Percentiles rank a stretch among this genome's conserved stretches.
Evolutionary conservation across 148 eudicot species (phyloP).

Genomic region (Hydrangea macrophylla): DNA sequence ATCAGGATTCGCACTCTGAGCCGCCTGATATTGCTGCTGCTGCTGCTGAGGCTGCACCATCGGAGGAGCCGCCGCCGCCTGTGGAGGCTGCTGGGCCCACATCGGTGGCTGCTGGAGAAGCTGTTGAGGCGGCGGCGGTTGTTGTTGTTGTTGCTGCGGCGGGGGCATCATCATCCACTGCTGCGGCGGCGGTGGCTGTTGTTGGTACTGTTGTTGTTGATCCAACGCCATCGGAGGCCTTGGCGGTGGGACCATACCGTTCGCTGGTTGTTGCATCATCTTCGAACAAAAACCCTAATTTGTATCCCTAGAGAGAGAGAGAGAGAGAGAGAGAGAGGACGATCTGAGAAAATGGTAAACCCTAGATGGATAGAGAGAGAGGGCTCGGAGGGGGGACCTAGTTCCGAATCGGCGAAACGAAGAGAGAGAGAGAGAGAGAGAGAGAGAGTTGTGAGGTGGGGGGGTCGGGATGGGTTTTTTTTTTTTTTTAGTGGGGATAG

Average conservation of each 20-base stretch:
- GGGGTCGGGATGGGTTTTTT: background rate
- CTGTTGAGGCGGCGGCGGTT: slow-evolving; percentile 17
- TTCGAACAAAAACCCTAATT: slow-evolving; percentile 8
- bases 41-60: slow-evolving; percentile 36
- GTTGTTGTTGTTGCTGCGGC: slow-evolving; percentile 19
- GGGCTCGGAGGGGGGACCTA: background rate
- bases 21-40: slow-evolving; percentile 33
- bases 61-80: slow-evolving; percentile 9
- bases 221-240: slow-evolving; percentile 32
- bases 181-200: slow-evolving; percentile 40
- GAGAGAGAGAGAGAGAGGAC: too few relatives aligned
- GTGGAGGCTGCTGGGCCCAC: slow-evolving; percentile 31
- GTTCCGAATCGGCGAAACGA: background rate
- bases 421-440: background rate
- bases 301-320: slow-evolving; percentile 11
- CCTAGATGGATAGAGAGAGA: background rate
- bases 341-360: slow-evolving; percentile 2
- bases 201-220: slow-evolving; percentile 36
- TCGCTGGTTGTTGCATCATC: slow-evolving; percentile 79
- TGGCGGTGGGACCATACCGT: slow-evolving; percentile 47
- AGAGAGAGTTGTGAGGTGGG: background rate
- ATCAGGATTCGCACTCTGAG: slow-evolving; percentile 27
- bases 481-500: too few relatives aligned
- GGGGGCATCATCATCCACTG: slow-evolving; percentile 65
- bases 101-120: slow-evolving; percentile 19